Evolutionary conservation across 1,284 basidiomycete genomes (phyloP).

Genomic region (Singerocomus rubriflavus): DNA sequence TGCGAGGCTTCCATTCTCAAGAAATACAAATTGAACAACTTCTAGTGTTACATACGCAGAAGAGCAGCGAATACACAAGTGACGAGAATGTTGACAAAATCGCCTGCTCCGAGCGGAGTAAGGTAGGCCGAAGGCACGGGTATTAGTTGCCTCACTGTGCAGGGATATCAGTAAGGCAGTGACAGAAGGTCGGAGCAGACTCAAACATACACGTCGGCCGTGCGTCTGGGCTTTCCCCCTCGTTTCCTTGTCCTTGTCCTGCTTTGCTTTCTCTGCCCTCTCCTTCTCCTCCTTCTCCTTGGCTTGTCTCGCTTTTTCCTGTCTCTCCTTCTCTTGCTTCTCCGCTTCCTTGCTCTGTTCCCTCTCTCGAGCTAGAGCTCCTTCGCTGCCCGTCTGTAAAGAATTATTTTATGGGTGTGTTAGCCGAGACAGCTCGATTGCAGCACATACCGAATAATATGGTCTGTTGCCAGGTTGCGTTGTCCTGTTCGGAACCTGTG

Average conservation of each 20-base stretch:
- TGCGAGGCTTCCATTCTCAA: not conserved
- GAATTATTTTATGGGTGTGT: not conserved
- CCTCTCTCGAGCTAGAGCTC: not conserved
- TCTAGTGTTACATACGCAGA: constrained; percentile 5
- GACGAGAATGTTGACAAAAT: constrained; percentile 13
- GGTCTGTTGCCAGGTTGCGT: not conserved
- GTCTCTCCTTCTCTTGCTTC: not conserved
- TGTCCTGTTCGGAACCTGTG: constrained; percentile 15
- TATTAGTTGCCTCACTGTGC: constrained; percentile 1
- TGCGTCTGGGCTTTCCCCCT: not conserved
- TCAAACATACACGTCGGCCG: constrained; percentile 4
- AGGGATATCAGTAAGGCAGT: not conserved
- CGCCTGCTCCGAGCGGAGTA: not conserved
- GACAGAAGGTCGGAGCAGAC: not conserved
- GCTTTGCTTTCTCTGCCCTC: not conserved
- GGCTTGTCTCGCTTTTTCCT: no score
- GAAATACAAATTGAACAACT: not conserved
- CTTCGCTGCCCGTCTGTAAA: not conserved
- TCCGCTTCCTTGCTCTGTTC: not conserved
- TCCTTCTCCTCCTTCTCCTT: no score
- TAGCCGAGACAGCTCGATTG: not conserved
- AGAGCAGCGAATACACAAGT: not conserved
- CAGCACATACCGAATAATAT: constrained; percentile 5
- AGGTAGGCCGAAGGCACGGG: not conserved
- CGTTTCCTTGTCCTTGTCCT: not conserved